These are phyloP conservation scores for Metschnikowia lunata DNA, from an alignment of 805 yeast genomes.

Conservation along the genomic window DNA sequence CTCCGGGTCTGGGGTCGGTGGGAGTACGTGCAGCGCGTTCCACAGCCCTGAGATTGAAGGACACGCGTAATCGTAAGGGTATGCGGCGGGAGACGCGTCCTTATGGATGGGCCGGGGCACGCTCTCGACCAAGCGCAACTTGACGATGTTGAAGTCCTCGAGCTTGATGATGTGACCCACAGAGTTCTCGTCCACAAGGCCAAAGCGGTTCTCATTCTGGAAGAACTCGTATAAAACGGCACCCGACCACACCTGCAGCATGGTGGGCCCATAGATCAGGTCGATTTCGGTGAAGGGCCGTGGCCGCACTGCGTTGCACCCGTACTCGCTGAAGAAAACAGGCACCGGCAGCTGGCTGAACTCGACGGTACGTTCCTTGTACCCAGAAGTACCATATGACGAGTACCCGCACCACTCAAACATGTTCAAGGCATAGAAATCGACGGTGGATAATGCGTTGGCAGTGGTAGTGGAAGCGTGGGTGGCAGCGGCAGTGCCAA, in stretches of 20 bases:
- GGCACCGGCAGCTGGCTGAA: slow-evolving; percentile 31
- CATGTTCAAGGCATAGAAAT: slow-evolving; percentile 36
- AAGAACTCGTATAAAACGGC: slow-evolving; percentile 37
- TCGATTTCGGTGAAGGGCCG: slow-evolving; percentile 39
- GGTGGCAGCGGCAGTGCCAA: too few species aligned
- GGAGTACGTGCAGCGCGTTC: slow-evolving; percentile 22
- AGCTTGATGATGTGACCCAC: slow-evolving; percentile 25
- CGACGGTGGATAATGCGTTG: slow-evolving; percentile 15
- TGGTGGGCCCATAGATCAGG: slow-evolving; percentile 28
- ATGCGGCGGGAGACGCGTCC: not conserved
- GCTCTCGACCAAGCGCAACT: slow-evolving; percentile 19
- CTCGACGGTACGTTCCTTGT: slow-evolving; percentile 31
- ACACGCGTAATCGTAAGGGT: slow-evolving; percentile 2
- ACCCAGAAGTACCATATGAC: slow-evolving; percentile 33
- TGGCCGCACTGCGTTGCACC: slow-evolving; percentile 34
- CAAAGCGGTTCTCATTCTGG: slow-evolving; percentile 32
- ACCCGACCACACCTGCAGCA: slow-evolving; percentile 38
- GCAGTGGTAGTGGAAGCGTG: too few species aligned
- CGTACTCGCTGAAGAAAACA: slow-evolving; percentile 37
- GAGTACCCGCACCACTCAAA: slow-evolving; percentile 43
- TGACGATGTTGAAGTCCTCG: slow-evolving; percentile 32
- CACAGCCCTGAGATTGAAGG: slow-evolving; percentile 9
- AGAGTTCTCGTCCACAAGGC: slow-evolving; percentile 27
- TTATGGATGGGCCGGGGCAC: slow-evolving; percentile 19
- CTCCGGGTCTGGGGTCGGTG: slow-evolving; percentile 39